Conservation (phyloP, 1,284 basidiomycete species). For the Ceratobasidium sp. region DNA sequence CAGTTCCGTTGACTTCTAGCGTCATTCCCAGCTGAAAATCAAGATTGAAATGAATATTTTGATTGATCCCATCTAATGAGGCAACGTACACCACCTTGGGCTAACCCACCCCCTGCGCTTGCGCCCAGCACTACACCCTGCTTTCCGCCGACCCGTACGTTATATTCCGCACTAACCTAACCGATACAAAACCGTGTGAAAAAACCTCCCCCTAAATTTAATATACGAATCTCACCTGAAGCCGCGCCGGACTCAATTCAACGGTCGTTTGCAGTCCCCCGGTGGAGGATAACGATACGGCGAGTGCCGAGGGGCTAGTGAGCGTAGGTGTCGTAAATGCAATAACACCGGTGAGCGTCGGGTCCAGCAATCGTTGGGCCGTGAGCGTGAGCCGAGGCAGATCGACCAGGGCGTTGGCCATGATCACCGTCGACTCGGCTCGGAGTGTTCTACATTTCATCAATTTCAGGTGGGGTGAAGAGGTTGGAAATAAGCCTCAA, state of each 20-base stretch:
- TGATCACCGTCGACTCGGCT: conserved; percentile 30
- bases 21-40: conserved; percentile 25
- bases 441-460: conserved; percentile 29
- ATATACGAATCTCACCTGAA: conserved; percentile 13
- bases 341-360: conserved; percentile 39
- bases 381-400: conserved; percentile 37
- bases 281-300: conserved; percentile 32
- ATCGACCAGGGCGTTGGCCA: conserved; percentile 24
- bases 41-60: conserved; percentile 3
- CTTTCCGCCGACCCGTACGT: conserved; percentile 26
- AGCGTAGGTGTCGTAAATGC: conserved; percentile 28
- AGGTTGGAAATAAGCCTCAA: no score
- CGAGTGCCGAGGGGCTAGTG: conserved; percentile 25
- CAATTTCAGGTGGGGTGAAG: no score
- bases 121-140: conserved; percentile 16
- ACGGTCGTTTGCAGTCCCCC: conserved; percentile 14
- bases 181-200: background rate
- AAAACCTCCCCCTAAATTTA: background rate
- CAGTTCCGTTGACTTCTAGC: conserved; percentile 28
- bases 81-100: conserved; percentile 18
- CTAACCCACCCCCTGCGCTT: conserved; percentile 11
- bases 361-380: conserved; percentile 25
- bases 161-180: conserved; percentile 35
- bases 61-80: no score
- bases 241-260: conserved; percentile 24